Evolutionary conservation across 805 yeast species (phyloP).

Genomic region (Pichia cabralensis): DNA sequence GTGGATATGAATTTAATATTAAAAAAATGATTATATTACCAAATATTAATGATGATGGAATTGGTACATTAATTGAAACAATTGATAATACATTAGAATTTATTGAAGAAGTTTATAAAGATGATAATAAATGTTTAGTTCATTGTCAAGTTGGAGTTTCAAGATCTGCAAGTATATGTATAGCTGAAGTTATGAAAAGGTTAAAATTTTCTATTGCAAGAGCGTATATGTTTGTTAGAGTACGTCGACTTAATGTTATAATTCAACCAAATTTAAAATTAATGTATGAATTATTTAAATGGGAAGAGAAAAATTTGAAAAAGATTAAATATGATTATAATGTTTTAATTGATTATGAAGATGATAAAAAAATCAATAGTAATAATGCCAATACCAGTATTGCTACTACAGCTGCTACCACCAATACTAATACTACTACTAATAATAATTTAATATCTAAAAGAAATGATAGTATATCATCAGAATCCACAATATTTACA

Average conservation of each 20-base stretch:
- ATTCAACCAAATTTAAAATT: constrained; percentile 90
- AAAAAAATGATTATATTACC: constrained; percentile 50
- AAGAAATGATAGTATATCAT: too few relatives aligned
- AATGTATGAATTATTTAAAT: constrained; percentile 79
- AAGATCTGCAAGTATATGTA: constrained; percentile 89
- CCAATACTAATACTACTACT: too few relatives aligned
- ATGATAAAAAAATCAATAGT: too few relatives aligned
- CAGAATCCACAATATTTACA: too few relatives aligned
- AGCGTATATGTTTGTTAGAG: constrained; percentile 85
- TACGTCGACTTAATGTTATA: constrained; percentile 78
- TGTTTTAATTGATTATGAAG: not conserved
- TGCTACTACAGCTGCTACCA: too few relatives aligned
- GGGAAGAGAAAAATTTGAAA: constrained; percentile 52
- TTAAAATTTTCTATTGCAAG: constrained; percentile 54
- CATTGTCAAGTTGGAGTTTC: constrained; percentile 97
- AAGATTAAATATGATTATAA: not conserved
- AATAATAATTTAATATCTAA: too few relatives aligned
- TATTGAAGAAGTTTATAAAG: constrained; percentile 43
- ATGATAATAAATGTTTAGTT: constrained; percentile 50
- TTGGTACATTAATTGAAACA: constrained; percentile 58
- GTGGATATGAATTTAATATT: constrained; percentile 23
- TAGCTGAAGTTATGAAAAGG: constrained; percentile 87
- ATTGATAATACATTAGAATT: constrained; percentile 56
- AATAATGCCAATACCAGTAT: too few relatives aligned
- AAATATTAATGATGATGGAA: constrained; percentile 85